Percentiles rank a stretch among this genome's conserved stretches.
Conservation (phyloP, 495 filamentous ascomycete genomes). For the Glutinoglossum americanum region DNA sequence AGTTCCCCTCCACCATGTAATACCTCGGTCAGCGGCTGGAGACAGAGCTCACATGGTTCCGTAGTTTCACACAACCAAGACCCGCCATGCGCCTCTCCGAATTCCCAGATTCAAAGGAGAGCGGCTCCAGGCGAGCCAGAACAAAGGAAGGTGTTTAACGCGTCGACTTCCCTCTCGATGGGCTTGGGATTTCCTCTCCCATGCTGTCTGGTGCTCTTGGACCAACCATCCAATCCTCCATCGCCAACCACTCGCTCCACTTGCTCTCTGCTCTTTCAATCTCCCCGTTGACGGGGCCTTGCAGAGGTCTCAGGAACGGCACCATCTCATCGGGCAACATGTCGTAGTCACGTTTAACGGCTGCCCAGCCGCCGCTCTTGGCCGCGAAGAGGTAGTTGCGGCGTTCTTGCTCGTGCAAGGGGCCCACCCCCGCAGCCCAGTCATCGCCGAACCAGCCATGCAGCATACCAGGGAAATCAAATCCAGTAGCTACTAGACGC, state of each 20-base stretch:
- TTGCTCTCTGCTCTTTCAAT: constrained; percentile 62
- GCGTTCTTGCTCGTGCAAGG: constrained; percentile 71
- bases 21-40: neutral
- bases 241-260: constrained; percentile 75
- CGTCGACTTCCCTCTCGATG: neutral
- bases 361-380: constrained; percentile 73
- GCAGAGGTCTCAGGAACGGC: constrained; percentile 66
- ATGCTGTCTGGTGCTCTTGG: constrained; percentile 26
- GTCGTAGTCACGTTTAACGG: constrained; percentile 79
- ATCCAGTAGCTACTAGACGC: constrained; percentile 75
- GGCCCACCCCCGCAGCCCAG: constrained; percentile 57
- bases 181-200: neutral
- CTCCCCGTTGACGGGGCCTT: constrained; percentile 51
- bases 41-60: neutral
- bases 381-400: constrained; percentile 89
- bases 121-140: neutral
- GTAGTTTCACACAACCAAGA: neutral
- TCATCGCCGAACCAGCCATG: constrained; percentile 93
- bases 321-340: constrained; percentile 57
- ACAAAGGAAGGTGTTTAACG: neutral
- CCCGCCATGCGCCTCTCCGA: neutral
- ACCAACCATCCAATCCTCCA: constrained; percentile 93
- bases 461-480: constrained; percentile 64
- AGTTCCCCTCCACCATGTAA: neutral
- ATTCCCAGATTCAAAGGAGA: neutral